Evolutionary conservation across 2,329 filamentous ascomycete genomes (phyloP).

Genomic region (Xylariaceae sp.): DNA sequence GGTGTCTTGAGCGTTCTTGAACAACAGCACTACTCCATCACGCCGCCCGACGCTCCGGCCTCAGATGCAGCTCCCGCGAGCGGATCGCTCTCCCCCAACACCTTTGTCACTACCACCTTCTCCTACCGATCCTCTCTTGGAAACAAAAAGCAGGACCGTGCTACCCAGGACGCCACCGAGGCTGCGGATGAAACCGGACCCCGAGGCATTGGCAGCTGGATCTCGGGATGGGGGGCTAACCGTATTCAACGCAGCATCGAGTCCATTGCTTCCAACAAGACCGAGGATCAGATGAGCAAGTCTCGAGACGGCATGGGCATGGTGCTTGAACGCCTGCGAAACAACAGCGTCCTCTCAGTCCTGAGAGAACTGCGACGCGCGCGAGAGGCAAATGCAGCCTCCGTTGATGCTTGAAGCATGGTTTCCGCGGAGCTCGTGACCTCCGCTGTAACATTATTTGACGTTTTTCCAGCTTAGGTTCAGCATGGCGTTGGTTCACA

Average conservation of each 20-base stretch:
- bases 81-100: conserved; percentile 36
- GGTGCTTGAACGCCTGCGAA: conserved; percentile 66
- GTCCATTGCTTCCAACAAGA: conserved; percentile 71
- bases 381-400: conserved; percentile 34
- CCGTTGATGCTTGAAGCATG: conserved; percentile 18
- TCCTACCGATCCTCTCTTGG: conserved; percentile 70
- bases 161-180: conserved; percentile 36
- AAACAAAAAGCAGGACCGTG: conserved; percentile 58
- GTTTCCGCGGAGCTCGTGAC: neutral
- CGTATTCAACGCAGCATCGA: conserved; percentile 79
- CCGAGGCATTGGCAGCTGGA: conserved; percentile 39
- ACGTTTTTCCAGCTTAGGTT: conserved; percentile 9
- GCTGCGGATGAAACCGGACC: conserved; percentile 36
- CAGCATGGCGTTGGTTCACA: conserved; percentile 20
- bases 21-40: conserved; percentile 61
- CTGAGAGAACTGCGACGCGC: conserved; percentile 49
- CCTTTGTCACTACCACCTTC: conserved; percentile 69
- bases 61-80: conserved; percentile 3
- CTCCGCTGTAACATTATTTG: conserved; percentile 14
- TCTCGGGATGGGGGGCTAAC: conserved; percentile 57
- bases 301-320: conserved; percentile 80
- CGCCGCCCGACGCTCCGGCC: conserved; percentile 36
- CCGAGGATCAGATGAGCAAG: conserved; percentile 73
- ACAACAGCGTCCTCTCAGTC: conserved; percentile 55
- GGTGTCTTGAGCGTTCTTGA: conserved; percentile 76